Evolutionary conservation across 306 rosid genomes (phyloP), one percentile per base, ranked within the genome.

Genomic region (Vigna nakashimae): DNA sequence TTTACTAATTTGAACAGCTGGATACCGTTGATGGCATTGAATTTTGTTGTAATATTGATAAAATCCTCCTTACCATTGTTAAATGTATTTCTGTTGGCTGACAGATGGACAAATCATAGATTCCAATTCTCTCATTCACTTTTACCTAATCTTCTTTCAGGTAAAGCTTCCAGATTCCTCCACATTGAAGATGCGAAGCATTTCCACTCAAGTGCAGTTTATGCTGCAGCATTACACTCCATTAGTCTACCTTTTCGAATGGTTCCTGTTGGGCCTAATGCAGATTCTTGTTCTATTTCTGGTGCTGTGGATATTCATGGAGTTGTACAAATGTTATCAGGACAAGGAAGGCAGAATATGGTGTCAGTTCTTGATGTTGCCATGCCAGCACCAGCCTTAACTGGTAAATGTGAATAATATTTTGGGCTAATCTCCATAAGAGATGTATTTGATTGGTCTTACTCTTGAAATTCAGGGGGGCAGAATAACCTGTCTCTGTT

Each of bases 131-230:
- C 59, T 42, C 18, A 28, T 68, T 73, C 77, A 78, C 18, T 55
- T 62, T 46, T 69, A 69, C 34, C 36, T 16, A 79, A 69, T 55
- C 74, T 60, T 60, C 42, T 60, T 57, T 28, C 52, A 94, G 98
- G 96, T 78, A 84, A 86, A 82, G 98, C 92, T 69, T 82, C 95
- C 43, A 69, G 57, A 9, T 86, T 78, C 82, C 93, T 94, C 76
- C 64, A 69, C 73, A 49, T 92, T 82, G 86, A 87, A 67, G 91
- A 92, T 82, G 89, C 58, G 55, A 90, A 86, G 80, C 89, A 88
- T 60, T 92, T 90, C 83, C 97, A 94, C 86, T 85, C 90, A 74
- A 92, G 96, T 77, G 93, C 97, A 58, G 92, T 80, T 66, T 94
- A 94, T 83, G 96, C 94, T 69, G 88, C 96, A 77, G 80, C 97